Conservation (phyloP, 73 alveolate genomes). For the Tetrahymena borealis region DNA sequence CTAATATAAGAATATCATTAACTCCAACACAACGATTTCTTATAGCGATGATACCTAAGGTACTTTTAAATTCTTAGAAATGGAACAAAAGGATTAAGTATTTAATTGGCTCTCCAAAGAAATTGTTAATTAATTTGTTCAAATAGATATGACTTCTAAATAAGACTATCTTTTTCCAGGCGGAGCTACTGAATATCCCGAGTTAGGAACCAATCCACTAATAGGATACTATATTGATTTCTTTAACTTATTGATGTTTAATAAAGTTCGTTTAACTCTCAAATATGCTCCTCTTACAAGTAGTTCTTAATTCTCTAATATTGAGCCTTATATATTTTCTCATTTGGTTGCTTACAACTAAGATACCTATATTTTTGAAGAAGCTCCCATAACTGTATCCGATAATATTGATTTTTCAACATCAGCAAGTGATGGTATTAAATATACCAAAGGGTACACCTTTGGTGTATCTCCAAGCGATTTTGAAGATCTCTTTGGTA, state of each 20-base stretch:
- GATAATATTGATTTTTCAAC: background rate
- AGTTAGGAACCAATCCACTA: background rate
- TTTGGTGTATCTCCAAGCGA: background rate
- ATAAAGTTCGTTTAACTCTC: background rate
- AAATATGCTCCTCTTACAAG: background rate
- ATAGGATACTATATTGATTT: background rate
- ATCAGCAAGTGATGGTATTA: background rate
- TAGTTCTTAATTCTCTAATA: background rate
- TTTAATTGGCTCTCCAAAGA: background rate
- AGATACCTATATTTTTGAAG: background rate
- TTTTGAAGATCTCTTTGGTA: background rate
- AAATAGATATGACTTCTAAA: background rate
- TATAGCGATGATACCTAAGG: background rate
- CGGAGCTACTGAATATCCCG: background rate
- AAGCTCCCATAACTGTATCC: background rate
- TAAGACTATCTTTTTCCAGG: background rate
- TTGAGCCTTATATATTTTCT: background rate
- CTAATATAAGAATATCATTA: background rate
- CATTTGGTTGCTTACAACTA: background rate
- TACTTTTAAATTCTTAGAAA: background rate
- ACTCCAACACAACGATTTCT: background rate
- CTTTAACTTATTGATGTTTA: background rate
- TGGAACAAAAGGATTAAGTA: background rate
- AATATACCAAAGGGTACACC: background rate
- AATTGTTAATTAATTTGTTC: background rate